A percentile compares a stretch with the other conserved stretches of the same genome.
These are phyloP conservation scores for Thozetella sp. DNA, from an alignment of 495 filamentous ascomycete genomes.

Conservation along the genomic window DNA sequence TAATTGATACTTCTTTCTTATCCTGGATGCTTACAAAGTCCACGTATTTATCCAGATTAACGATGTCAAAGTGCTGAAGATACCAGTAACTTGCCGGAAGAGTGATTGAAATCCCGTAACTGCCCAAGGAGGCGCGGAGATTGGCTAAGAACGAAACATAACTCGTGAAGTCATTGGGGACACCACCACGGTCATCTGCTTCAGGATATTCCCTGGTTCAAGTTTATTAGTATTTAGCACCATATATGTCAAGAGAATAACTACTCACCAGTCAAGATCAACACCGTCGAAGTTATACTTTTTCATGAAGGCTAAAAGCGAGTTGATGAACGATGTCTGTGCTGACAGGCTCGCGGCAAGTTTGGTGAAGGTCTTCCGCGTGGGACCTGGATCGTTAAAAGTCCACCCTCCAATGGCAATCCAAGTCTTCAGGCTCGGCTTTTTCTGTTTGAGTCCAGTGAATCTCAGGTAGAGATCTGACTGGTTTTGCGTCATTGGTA, in stretches of 20 bases:
- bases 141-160: slow-evolving; percentile 2
- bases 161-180: slow-evolving; percentile 3
- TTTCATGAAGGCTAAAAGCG: background rate
- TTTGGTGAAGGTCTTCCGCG: background rate
- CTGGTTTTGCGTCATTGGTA: slow-evolving; percentile 6
- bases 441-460: slow-evolving; percentile 18
- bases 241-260: background rate
- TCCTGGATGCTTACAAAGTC: slow-evolving; percentile 30
- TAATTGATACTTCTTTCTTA: background rate
- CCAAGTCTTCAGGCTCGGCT: slow-evolving; percentile 25
- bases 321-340: background rate
- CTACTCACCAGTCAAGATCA: background rate
- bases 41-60: slow-evolving; percentile 23
- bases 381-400: slow-evolving; percentile 33
- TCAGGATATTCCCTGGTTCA: slow-evolving; percentile 10
- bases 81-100: slow-evolving; percentile 42
- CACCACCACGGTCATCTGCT: slow-evolving; percentile 4
- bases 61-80: slow-evolving; percentile 45
- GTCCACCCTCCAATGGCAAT: slow-evolving; percentile 39
- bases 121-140: slow-evolving; percentile 9
- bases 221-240: background rate
- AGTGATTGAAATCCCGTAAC: slow-evolving; percentile 3
- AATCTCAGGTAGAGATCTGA: background rate
- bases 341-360: background rate
- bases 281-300: background rate